Conservation (phyloP, 2,329 filamentous ascomycete species). For the Simplicillium aogashimaense region DNA sequence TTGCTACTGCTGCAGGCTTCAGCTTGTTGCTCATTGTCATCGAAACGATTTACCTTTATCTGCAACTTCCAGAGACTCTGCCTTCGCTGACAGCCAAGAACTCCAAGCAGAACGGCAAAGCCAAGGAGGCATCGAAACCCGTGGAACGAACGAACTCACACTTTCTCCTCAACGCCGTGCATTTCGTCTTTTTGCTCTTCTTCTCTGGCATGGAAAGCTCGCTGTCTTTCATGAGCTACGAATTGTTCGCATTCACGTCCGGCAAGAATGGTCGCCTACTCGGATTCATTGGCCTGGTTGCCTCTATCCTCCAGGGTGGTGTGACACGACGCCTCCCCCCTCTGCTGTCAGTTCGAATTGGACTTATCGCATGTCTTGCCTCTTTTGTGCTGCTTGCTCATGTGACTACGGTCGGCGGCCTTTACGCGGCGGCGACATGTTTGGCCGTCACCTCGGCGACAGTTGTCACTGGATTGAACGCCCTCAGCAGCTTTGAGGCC, state of each 20-base stretch:
- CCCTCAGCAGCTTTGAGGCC: conserved; percentile 84
- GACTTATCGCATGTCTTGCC: conserved; percentile 64
- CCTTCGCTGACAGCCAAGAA: conserved; percentile 39
- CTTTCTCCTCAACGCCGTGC: conserved; percentile 68
- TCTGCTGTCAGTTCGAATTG: conserved; percentile 67
- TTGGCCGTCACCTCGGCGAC: conserved; percentile 87
- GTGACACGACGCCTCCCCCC: conserved; percentile 79
- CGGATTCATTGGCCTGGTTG: conserved; percentile 83
- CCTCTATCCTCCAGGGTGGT: conserved; percentile 87
- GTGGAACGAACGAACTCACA: conserved; percentile 69
- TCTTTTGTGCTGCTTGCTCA: conserved; percentile 74
- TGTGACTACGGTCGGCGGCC: conserved; percentile 53
- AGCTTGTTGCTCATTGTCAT: conserved; percentile 74
- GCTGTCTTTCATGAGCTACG: conserved; percentile 93
- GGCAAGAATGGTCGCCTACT: conserved; percentile 76
- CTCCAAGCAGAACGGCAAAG: conserved; percentile 10
- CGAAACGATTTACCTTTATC: conserved; percentile 83
- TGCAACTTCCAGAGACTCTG: conserved; percentile 77
- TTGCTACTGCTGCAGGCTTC: conserved; percentile 84
- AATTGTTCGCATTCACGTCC: conserved; percentile 76
- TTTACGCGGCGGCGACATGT: conserved; percentile 76
- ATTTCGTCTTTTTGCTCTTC: conserved; percentile 88
- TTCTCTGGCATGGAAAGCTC: conserved; percentile 99
- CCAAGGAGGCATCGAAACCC: conserved; percentile 12
- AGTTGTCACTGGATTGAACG: conserved; percentile 88